phyloP scores from a whole-genome alignment of 2,329 filamentous ascomycete species.

The Pseudocercospora pini-densiflorae region DNA sequence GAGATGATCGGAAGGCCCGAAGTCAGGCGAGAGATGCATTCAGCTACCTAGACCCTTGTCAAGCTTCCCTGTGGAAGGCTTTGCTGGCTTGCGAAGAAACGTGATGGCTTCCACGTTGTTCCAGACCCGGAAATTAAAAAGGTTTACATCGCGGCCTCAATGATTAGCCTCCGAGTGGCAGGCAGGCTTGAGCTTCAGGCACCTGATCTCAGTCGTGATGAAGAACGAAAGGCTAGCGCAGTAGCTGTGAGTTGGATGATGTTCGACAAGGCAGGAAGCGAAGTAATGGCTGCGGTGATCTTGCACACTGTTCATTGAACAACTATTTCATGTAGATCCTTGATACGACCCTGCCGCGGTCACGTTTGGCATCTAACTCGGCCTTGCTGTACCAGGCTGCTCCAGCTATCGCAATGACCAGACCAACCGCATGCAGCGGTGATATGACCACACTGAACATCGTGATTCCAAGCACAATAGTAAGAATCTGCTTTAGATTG shows the following conservation, averaged over 20 bases:
- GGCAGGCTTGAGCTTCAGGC: background rate
- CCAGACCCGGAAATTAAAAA: background rate
- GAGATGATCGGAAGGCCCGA: background rate
- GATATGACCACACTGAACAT: constrained; percentile 39
- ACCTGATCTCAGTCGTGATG: background rate
- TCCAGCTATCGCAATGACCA: constrained; percentile 59
- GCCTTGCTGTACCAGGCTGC: constrained; percentile 63
- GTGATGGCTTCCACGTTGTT: background rate
- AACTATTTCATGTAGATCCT: background rate
- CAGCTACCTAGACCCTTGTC: background rate
- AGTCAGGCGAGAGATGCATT: background rate
- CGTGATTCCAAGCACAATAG: constrained; percentile 40
- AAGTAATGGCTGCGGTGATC: background rate
- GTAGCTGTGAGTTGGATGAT: background rate
- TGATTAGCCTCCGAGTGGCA: background rate
- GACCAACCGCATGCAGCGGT: constrained; percentile 57
- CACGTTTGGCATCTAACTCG: constrained; percentile 49
- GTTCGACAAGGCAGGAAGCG: background rate
- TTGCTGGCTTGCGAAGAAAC: background rate
- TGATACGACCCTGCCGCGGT: background rate
- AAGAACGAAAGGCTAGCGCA: background rate
- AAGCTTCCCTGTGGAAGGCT: background rate
- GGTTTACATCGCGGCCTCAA: background rate
- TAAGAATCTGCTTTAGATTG: constrained; percentile 42
- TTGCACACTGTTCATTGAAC: background rate